Base-by-base conservation (phyloP, 352 stramenopile species). In the Elongisporangium anandrum region DNA sequence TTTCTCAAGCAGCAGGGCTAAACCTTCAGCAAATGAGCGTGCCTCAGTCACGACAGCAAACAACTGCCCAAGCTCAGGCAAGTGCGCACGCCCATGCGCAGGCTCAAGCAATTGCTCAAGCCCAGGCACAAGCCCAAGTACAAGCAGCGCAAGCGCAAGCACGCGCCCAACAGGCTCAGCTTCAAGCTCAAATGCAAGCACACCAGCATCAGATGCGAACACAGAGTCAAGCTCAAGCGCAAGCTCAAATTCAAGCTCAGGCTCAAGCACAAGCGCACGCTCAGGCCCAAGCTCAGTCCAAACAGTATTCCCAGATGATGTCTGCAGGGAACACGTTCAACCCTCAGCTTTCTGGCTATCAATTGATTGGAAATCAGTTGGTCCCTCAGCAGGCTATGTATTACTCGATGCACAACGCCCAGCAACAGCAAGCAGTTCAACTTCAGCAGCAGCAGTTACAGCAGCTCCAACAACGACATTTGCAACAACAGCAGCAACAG, bases 221-320 rank as follows among this genome's bases (percentile, higher is more conserved):
- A 19, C 60, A 65, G 20, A 57, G 57, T 29, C 69, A 80, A 57
- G 65, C 60, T 16, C 70, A 79, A 47, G 57, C 62, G 0, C 70
- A 75, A 50, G 45, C 54, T 19, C 64, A 74, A 60, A 48, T 60
- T 8, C 65, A 71, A n/a, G 63, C 61, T 5, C 56, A 67, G 22
- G 65, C 65, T 2, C 50, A 65, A 17, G 57, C 52, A 0, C 72
- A 81, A 26, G 49, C 50, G 26, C 66, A 63, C 60, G 70, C 23
- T 2, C 72, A 85, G 41, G 72, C 79, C 23, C 56, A 69, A 41
- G 71, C 64, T 9, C 71, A 77, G 17, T 72, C 69, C 21, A 90
- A 93, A 65, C 77, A 87, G 53, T 90, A 85, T 53, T 80, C 91
- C 64, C 75, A 85, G 54, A 60, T 88, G 50, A 59, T 61, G 51